These are phyloP conservation scores for Mycena sp. DNA, from an alignment of 1,284 basidiomycete species.

Conservation along the genomic window DNA sequence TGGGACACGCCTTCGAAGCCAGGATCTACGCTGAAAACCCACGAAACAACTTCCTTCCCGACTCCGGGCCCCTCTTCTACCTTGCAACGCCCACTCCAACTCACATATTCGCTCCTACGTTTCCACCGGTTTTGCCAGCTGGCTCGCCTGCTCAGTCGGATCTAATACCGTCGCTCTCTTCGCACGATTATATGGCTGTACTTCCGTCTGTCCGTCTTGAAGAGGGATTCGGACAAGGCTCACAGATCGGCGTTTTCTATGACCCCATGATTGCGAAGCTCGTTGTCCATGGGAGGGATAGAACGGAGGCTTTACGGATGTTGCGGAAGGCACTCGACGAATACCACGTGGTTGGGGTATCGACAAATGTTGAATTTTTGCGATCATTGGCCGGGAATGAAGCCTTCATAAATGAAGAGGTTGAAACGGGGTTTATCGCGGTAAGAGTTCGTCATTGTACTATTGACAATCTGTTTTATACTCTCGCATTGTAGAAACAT, in stretches of 20 bases:
- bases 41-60: conserved; percentile 92
- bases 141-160: conserved; percentile 37
- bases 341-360: conserved; percentile 91
- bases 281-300: conserved; percentile 89
- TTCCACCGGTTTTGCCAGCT: conserved; percentile 41
- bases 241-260: conserved; percentile 93
- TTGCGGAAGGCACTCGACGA: conserved; percentile 85
- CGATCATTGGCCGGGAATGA: conserved; percentile 79
- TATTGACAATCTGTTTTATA: conserved; percentile 8
- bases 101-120: conserved; percentile 65
- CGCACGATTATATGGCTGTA: conserved; percentile 49
- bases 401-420: conserved; percentile 82
- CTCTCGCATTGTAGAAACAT: conserved; percentile 79
- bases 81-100: conserved; percentile 81
- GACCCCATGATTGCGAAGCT: conserved; percentile 96
- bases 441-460: conserved; percentile 50
- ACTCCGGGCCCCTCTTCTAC: conserved; percentile 86
- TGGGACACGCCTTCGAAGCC: conserved; percentile 95
- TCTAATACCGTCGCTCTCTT: conserved; percentile 48
- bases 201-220: conserved; percentile 85
- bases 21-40: conserved; percentile 98
- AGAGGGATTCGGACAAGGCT: conserved; percentile 87
- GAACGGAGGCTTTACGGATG: conserved; percentile 86
- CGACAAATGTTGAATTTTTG: conserved; percentile 93
- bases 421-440: conserved; percentile 94